Conservation (phyloP, 2,329 filamentous ascomycete species). For the Didymella keratinophila region DNA sequence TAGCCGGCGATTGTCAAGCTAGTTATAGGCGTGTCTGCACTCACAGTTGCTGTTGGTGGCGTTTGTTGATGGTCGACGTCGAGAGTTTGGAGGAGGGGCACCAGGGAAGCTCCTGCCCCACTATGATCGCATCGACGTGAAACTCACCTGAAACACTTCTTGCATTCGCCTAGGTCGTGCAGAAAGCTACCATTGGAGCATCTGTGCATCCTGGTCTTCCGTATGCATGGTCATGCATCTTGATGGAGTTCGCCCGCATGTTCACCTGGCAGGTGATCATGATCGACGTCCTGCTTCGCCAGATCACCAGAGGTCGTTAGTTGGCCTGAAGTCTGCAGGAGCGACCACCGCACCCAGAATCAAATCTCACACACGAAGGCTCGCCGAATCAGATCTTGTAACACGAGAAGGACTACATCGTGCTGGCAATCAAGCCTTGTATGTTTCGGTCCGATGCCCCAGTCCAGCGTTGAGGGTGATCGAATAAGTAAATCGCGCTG, state of each 20-base stretch:
- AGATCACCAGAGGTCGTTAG: constrained; percentile 1
- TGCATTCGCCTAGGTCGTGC: constrained; percentile 10
- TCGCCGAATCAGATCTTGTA: background rate
- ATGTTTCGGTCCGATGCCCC: background rate
- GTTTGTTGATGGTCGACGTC: constrained; percentile 27
- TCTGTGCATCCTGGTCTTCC: background rate
- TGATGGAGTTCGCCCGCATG: background rate
- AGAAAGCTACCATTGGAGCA: constrained; percentile 7
- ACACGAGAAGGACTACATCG: background rate
- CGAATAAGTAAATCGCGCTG: too few relatives aligned
- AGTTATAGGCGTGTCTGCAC: constrained; percentile 9
- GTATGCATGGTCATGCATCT: background rate
- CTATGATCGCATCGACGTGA: constrained; percentile 27
- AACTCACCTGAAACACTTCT: constrained; percentile 20
- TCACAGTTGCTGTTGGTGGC: constrained; percentile 20
- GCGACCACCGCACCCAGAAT: background rate
- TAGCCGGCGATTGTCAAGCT: constrained; percentile 7
- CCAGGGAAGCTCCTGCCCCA: constrained; percentile 31
- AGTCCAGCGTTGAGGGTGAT: background rate
- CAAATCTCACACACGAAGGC: background rate
- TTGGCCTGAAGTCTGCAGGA: background rate
- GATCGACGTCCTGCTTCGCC: constrained; percentile 7
- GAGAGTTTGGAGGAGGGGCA: constrained; percentile 32
- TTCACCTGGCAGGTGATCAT: constrained; percentile 9
- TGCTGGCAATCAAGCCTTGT: background rate